Conservation (phyloP, 768 basidiomycete genomes). For the Mycena crocata region DNA sequence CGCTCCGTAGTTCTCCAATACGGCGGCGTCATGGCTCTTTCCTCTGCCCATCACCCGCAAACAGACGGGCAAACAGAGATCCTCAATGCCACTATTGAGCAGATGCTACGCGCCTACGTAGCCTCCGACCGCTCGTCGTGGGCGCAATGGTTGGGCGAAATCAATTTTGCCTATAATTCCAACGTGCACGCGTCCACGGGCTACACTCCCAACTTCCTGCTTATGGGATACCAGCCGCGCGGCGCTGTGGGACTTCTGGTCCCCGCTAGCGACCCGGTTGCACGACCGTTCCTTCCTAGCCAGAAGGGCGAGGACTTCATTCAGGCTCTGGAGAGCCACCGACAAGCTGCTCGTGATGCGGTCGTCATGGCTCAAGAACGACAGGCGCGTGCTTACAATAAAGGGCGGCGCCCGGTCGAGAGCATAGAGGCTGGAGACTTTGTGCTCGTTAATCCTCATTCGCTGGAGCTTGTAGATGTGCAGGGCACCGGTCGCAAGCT, state of each 20-base stretch:
- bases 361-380: no score
- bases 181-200: conserved; percentile 17
- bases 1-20: no score
- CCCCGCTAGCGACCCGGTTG: neutral
- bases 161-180: conserved; percentile 47
- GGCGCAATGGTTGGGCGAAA: conserved; percentile 33
- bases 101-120: no score
- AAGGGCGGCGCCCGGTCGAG: conserved; percentile 26
- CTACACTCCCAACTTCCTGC: no score
- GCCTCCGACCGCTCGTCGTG: neutral
- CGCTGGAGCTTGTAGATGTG: conserved; percentile 13
- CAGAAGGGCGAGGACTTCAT: conserved; percentile 17
- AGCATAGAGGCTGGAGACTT: neutral
- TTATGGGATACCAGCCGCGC: conserved; percentile 26
- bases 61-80: no score
- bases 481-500: conserved; percentile 26
- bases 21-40: no score
- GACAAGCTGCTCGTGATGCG: conserved; percentile 27
- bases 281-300: conserved; percentile 18
- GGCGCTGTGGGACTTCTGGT: conserved; percentile 16
- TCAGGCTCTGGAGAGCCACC: conserved; percentile 6
- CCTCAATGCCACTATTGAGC: no score
- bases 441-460: conserved; percentile 34
- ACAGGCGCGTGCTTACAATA: conserved; percentile 29
- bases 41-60: no score